These are phyloP conservation scores for Pilaira anomala DNA, from an alignment of 192 early-diverging fungal genomes.

Conservation along the genomic window DNA sequence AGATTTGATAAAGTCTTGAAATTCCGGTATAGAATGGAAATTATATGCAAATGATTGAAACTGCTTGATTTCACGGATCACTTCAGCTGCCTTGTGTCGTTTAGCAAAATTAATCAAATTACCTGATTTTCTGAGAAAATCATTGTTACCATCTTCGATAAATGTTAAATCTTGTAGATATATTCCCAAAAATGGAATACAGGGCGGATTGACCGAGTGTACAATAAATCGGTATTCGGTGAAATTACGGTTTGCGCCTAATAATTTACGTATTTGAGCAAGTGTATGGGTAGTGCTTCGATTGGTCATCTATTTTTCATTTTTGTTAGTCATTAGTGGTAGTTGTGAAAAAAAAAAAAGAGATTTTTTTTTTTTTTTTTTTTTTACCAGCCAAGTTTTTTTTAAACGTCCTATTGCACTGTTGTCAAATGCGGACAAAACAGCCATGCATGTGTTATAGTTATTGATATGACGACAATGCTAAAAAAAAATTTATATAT, in stretches of 20 bases:
- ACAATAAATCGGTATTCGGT: constrained; percentile 71
- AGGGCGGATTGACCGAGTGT: constrained; percentile 65
- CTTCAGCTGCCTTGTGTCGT: constrained; percentile 78
- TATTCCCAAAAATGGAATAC: constrained; percentile 76
- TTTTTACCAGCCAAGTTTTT: constrained; percentile 77
- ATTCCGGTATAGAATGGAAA: constrained; percentile 71
- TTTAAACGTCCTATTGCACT: constrained; percentile 85
- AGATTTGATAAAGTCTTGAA: constrained; percentile 72
- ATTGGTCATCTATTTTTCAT: constrained; percentile 34
- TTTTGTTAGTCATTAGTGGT: not conserved
- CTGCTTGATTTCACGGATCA: constrained; percentile 88
- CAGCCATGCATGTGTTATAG: constrained; percentile 88
- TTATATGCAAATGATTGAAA: constrained; percentile 81
- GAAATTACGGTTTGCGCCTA: constrained; percentile 74
- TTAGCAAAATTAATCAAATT: constrained; percentile 91
- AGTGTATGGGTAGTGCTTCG: constrained; percentile 40
- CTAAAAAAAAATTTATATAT: constrained; percentile 30
- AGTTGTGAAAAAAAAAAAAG: not conserved
- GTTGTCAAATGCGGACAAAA: constrained; percentile 84
- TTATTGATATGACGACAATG: constrained; percentile 85
- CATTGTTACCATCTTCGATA: constrained; percentile 76
- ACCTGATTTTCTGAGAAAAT: constrained; percentile 55
- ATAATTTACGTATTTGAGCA: constrained; percentile 60
- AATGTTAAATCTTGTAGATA: constrained; percentile 83
- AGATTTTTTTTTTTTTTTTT: not conserved